Base-by-base conservation (phyloP, 768 basidiomycete genomes). In the Boletellus emodensis region DNA sequence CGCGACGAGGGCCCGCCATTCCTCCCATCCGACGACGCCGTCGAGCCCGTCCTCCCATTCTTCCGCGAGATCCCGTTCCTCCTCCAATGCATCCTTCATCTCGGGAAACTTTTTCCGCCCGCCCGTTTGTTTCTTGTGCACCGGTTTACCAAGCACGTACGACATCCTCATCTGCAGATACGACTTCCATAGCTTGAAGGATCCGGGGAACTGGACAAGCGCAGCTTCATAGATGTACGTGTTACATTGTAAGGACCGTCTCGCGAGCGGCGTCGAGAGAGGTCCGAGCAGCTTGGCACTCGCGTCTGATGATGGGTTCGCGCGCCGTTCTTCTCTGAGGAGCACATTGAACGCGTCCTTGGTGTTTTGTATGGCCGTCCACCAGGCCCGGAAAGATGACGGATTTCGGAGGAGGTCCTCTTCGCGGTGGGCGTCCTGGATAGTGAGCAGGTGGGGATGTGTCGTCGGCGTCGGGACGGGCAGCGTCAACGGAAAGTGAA, bases 221-320 rank as follows among this genome's bases (percentile, higher is more conserved):
- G 95, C 95, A 17, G 90, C 76, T 70, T 99, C 96, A 65, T 96
- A 98, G n/a, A 96, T 79, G 67, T 90, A 94, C 3, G 87, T 87
- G 30, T 95, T 73, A 42, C 86, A 83, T 59, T 96, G 92, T 7
- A 98, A 73, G 24, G 84, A 84, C 39, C 83, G 76, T 54, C 94
- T 79, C 40, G 87, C 80, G 18, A 78, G 77, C 6, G 84, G 78
- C 4, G 87, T 81, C 15, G 88, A 80, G 38, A 97, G 80, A 14
- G 87, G 85, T 13, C 93, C 94, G 6, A 97, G 81, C 18, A 94
- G 72, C 26, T 72, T 64, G 17, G 75, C 71, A 18, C 77, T 70
- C 48, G 82, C 81, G 32, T 78, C 74, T 5, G 78, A 70, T 3
- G 79, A 61, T 44, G 80, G 67, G 22, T 72, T 60, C 3, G 74